These are phyloP conservation scores for Pseudotsuga menziesii DNA, from an alignment of 75 land plant species.

Conservation along the genomic window DNA sequence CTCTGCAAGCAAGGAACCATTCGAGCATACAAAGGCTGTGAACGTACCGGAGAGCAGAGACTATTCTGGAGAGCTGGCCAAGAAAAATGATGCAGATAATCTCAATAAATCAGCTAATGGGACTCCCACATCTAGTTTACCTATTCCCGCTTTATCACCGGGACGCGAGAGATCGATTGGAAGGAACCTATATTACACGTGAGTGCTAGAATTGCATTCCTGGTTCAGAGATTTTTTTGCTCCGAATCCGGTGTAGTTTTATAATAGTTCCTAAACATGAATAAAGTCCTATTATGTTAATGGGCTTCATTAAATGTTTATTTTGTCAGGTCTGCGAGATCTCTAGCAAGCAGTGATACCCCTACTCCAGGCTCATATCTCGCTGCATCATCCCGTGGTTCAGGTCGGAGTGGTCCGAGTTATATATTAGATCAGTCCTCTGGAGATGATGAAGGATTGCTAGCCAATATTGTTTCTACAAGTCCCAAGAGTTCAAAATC, in stretches of 20 bases:
- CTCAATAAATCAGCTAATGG: neutral
- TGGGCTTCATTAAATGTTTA: neutral
- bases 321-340: conserved; percentile 78
- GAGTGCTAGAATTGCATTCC: conserved; percentile 1
- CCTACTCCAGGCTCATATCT: conserved; percentile 48
- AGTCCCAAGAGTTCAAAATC: conserved; percentile 17
- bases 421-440: neutral
- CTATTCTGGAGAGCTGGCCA: neutral
- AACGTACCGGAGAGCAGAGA: neutral
- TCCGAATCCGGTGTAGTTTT: too few species aligned
- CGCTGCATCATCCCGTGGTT: conserved; percentile 5
- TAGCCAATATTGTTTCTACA: conserved; percentile 6
- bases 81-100: neutral
- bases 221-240: neutral
- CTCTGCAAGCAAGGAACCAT: too few species aligned
- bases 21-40: neutral
- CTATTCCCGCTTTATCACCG: conserved; percentile 25
- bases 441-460: conserved; percentile 23
- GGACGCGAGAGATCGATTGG: conserved; percentile 1
- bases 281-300: neutral
- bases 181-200: conserved; percentile 43
- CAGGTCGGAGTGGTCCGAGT: neutral
- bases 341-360: conserved; percentile 53
- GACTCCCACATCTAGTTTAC: conserved; percentile 13
- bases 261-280: too few species aligned